A percentile compares a stretch with the other conserved stretches of the same genome.
phyloP scores from a whole-genome alignment of 75 land plant species.

The Chamaecyparis obtusa region DNA sequence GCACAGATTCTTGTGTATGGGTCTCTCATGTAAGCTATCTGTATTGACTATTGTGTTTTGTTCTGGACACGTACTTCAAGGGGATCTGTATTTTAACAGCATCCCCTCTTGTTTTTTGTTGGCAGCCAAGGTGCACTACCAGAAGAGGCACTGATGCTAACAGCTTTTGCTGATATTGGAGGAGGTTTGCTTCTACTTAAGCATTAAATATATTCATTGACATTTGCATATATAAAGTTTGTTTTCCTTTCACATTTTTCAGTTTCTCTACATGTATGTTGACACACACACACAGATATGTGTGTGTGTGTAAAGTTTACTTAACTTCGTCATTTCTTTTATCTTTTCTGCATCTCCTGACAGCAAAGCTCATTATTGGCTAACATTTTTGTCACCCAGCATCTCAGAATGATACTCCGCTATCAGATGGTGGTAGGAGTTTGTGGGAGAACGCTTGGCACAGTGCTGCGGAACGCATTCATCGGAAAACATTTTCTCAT shows the following conservation, averaged over 20 bases:
- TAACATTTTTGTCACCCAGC: slow-evolving; percentile 7
- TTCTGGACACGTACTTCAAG: neutral
- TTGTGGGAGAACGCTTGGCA: slow-evolving; percentile 74
- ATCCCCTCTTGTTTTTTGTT: neutral
- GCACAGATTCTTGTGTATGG: slow-evolving; percentile 96
- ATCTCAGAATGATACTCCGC: neutral
- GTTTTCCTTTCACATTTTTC: neutral
- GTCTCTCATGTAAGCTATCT: slow-evolving; percentile 74
- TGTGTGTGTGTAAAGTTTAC: no score
- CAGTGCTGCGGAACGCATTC: slow-evolving; percentile 44
- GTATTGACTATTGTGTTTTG: neutral
- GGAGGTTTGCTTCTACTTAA: slow-evolving; percentile 10
- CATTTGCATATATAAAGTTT: neutral
- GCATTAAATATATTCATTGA: neutral
- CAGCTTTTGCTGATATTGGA: slow-evolving; percentile 73
- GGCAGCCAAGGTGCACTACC: slow-evolving; percentile 82
- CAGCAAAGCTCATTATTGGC: neutral
- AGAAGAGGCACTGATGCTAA: slow-evolving; percentile 75
- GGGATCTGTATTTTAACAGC: neutral
- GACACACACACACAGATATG: neutral
- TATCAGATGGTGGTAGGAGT: slow-evolving; percentile 51
- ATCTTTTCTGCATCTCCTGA: neutral
- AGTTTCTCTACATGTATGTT: neutral
- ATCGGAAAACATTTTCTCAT: slow-evolving; percentile 30
- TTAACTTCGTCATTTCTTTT: neutral